Evolutionary conservation across 208 protist species (phyloP).

Genomic region (Naegleria gruberi): DNA sequence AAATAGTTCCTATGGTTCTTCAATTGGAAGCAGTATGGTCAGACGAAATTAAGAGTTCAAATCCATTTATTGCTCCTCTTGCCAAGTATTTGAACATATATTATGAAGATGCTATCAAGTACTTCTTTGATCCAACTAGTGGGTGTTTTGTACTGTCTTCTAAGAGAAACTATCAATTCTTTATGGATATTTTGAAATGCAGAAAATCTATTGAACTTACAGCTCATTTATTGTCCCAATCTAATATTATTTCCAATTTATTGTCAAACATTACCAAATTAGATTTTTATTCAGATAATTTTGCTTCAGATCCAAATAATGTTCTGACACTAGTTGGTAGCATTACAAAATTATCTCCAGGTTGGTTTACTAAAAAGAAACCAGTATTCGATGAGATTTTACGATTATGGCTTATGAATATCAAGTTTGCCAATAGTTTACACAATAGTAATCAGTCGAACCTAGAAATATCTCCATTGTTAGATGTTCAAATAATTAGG

Average conservation of each 20-base stretch:
- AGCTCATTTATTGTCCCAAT: background rate
- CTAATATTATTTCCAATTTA: background rate
- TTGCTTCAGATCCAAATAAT: background rate
- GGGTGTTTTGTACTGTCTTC: background rate
- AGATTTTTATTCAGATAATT: background rate
- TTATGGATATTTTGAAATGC: background rate
- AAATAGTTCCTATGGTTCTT: background rate
- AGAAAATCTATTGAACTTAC: background rate
- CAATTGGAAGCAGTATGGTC: background rate
- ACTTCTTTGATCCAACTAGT: background rate
- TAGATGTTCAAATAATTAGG: background rate
- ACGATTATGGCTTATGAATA: background rate
- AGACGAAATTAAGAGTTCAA: background rate
- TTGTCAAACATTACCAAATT: background rate
- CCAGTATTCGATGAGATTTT: background rate
- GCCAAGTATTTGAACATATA: background rate
- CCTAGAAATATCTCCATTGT: background rate
- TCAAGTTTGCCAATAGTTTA: background rate
- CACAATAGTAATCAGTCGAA: background rate
- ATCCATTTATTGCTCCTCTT: conserved; percentile 8
- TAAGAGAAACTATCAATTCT: background rate
- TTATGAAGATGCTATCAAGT: background rate
- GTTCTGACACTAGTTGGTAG: background rate
- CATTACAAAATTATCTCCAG: background rate
- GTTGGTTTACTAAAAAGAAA: background rate